Base-by-base conservation (phyloP, 2,329 filamentous ascomycete species). In the Colletotrichum musae region DNA sequence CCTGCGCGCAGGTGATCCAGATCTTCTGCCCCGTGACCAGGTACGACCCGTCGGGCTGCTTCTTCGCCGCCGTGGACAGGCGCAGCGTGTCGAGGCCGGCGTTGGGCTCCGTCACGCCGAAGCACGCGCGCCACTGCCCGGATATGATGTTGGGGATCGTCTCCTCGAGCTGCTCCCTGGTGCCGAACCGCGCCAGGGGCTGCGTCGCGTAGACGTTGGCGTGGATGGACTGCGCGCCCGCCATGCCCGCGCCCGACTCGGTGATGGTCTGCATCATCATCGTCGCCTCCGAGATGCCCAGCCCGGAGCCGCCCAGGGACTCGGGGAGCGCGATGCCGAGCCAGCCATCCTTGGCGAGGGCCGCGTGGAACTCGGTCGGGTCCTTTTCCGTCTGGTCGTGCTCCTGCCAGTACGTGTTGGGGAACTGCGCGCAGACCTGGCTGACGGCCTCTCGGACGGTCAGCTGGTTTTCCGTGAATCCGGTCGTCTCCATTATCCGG, bases 181-280 rank as follows among this genome's bases (percentile, higher is more conserved):
- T 91, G 1, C 91, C 93, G 73, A 95, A 95, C 73, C 87, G 91
- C 2, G 92, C 91, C 3, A 96, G 84, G 45, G 89, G 88, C 76
- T 95, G 93, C 0, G 93, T 95, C 2, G 91, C 92, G 75, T 94
- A 94, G 12, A 94, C 90, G 70, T 91, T 91, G 57, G 87, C 88
- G 75, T 91, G 88, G 43, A 91, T 87, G 1, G 87, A 85, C 74
- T 91, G 88, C 1, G 89, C 88, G 0, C 89, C 89, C 0, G 92
- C 92, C 84, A 96, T 94, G 4, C 93, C 93, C 4, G 93, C 94
- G 0, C 94, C 93, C 2, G 89, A 91, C 80, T 94, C 92, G 0
- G 91, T 84, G 65, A 95, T 93, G 2, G 93, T 93, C 75, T 97
- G 93, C 84, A 96, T 87, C 93, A 96, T 95, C 87, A 95, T 93